Evolutionary conservation across 2,329 filamentous ascomycete species (phyloP).

Genomic region (Mycosphaerelloides madeirae): DNA sequence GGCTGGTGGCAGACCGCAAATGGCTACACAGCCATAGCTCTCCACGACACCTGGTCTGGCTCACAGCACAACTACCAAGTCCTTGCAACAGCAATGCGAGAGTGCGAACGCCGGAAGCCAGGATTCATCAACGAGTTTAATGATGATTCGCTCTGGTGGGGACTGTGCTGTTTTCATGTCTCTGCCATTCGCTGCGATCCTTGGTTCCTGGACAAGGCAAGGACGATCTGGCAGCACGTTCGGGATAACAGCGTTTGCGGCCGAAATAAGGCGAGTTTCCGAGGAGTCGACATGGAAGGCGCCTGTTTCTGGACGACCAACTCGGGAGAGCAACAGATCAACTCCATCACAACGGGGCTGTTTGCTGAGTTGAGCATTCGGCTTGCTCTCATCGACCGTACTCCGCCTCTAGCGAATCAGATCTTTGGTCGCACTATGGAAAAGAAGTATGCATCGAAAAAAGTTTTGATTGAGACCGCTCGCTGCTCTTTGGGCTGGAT

Average conservation of each 20-base stretch:
- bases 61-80: background rate
- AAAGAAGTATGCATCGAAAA: background rate
- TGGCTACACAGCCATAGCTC: slow-evolving; percentile 1
- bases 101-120: background rate
- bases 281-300: slow-evolving; percentile 1
- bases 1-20: slow-evolving; percentile 4
- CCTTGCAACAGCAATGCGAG: background rate
- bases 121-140: slow-evolving; percentile 7
- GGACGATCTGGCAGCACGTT: slow-evolving; percentile 1
- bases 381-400: background rate
- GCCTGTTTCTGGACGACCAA: slow-evolving; percentile 5
- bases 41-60: slow-evolving; percentile 2
- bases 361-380: slow-evolving; percentile 5
- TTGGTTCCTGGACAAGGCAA: slow-evolving; percentile 1
- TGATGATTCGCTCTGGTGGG: slow-evolving; percentile 6
- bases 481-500: slow-evolving; percentile 3
- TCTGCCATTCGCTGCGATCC: background rate
- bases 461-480: background rate
- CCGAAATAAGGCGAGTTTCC: background rate
- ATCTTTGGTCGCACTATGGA: background rate
- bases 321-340: slow-evolving; percentile 6
- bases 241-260: background rate
- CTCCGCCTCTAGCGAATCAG: background rate
- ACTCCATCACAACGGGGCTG: slow-evolving; percentile 9
- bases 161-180: slow-evolving; percentile 1